These are phyloP conservation scores for Capniomyces stellatus DNA, from an alignment of 371 early-diverging fungal species.

Conservation along the genomic window DNA sequence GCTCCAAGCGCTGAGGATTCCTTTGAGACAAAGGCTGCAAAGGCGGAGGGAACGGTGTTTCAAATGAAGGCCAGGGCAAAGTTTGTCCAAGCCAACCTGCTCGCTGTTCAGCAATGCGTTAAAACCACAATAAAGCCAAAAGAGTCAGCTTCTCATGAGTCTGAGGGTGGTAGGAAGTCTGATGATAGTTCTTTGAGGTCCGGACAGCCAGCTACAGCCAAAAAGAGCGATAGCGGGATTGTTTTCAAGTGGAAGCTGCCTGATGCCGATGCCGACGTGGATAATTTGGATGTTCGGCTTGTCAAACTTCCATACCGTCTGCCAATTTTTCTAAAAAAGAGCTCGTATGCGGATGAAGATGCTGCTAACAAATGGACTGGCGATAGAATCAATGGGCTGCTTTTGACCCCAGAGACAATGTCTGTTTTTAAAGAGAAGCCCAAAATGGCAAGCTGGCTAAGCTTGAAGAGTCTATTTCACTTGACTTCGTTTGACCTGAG, in stretches of 20 bases:
- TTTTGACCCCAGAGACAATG: conserved; percentile 6
- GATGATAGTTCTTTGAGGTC: not conserved
- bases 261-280: conserved; percentile 23
- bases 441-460: conserved; percentile 11
- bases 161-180: too few relatives aligned
- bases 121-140: not conserved
- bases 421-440: conserved; percentile 8
- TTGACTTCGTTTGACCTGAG: conserved; percentile 17
- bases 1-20: too few relatives aligned
- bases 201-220: not conserved
- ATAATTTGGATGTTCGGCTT: conserved; percentile 24
- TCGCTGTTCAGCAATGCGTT: not conserved
- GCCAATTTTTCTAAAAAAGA: conserved; percentile 16
- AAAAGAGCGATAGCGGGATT: not conserved
- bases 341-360: not conserved
- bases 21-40: not conserved
- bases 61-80: conserved; percentile 2
- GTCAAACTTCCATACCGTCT: conserved; percentile 16
- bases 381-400: conserved; percentile 10
- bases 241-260: conserved; percentile 24
- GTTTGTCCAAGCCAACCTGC: not conserved
- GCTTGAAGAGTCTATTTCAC: conserved; percentile 15
- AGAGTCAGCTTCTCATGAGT: not conserved
- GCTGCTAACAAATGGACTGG: not conserved
- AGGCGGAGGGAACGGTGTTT: conserved; percentile 1